Conservation (phyloP, 2,329 filamentous ascomycete species). For the Fusarium oligoseptatum region DNA sequence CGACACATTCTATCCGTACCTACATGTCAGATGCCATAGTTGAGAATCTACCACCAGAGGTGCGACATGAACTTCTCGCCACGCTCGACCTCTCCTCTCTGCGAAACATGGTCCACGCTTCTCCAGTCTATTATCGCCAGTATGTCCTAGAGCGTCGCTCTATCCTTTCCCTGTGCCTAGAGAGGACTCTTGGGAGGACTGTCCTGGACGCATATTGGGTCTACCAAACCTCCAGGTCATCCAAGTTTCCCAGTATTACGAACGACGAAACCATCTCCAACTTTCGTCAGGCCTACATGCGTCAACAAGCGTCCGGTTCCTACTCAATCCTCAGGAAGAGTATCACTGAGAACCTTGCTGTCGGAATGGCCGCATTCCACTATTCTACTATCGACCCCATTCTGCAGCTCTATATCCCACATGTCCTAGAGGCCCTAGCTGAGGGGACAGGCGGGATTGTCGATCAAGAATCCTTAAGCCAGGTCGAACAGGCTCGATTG, state of each 20-base stretch:
- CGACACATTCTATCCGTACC: not conserved
- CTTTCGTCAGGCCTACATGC: slow-evolving; percentile 4
- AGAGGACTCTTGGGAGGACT: not conserved
- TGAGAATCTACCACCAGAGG: slow-evolving; percentile 2
- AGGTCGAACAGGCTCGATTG: not conserved
- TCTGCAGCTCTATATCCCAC: not conserved
- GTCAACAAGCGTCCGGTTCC: not conserved
- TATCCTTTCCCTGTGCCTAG: not conserved
- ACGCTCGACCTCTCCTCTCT: not conserved
- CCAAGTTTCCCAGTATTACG: not conserved
- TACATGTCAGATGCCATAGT: not conserved
- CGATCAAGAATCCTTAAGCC: not conserved
- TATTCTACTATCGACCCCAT: not conserved
- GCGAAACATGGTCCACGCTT: not conserved
- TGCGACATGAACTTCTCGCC: slow-evolving; percentile 2
- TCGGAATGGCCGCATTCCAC: not conserved
- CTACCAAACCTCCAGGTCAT: not conserved
- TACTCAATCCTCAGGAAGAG: not conserved
- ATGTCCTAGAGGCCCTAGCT: not conserved
- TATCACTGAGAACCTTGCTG: not conserved
- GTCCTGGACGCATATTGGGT: not conserved
- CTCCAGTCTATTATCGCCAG: slow-evolving; percentile 1
- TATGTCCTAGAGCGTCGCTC: not conserved
- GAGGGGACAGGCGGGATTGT: not conserved
- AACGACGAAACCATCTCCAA: slow-evolving; percentile 1